These are phyloP conservation scores for Zymoseptoria pseudotritici DNA, from an alignment of 2,329 filamentous ascomycete species.

Conservation along the genomic window DNA sequence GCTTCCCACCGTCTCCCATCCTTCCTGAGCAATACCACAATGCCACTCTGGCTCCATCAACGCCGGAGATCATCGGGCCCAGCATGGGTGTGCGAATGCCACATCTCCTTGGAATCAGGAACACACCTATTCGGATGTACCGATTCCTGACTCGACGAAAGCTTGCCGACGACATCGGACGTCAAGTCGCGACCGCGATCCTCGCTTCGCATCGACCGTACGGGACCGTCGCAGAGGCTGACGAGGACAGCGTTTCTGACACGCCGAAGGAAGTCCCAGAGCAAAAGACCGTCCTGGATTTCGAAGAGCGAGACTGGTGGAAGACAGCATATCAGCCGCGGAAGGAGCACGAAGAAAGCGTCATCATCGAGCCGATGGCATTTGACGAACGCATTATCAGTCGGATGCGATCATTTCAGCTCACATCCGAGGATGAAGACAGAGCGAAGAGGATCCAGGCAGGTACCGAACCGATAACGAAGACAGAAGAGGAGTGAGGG, in stretches of 20 bases:
- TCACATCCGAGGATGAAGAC: slow-evolving; percentile 62
- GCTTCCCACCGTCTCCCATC: slow-evolving; percentile 67
- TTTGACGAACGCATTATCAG: slow-evolving; percentile 67
- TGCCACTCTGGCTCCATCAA: slow-evolving; percentile 54
- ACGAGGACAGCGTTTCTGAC: slow-evolving; percentile 20
- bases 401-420: slow-evolving; percentile 73
- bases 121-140: slow-evolving; percentile 77
- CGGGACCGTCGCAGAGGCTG: slow-evolving; percentile 18
- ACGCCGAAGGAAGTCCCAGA: slow-evolving; percentile 44
- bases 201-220: slow-evolving; percentile 51
- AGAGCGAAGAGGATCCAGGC: slow-evolving; percentile 45
- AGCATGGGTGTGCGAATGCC: slow-evolving; percentile 69
- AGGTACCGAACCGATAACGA: slow-evolving; percentile 11
- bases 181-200: slow-evolving; percentile 78
- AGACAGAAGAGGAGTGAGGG: background rate
- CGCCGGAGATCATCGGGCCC: slow-evolving; percentile 66
- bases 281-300: slow-evolving; percentile 55
- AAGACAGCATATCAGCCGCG: slow-evolving; percentile 59
- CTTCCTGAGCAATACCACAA: slow-evolving; percentile 62
- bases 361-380: slow-evolving; percentile 65
- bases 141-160: slow-evolving; percentile 79
- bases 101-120: slow-evolving; percentile 85
- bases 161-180: slow-evolving; percentile 81
- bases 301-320: slow-evolving; percentile 76
- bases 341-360: slow-evolving; percentile 47